These are phyloP conservation scores for Thecaphora thlaspeos DNA, from an alignment of 1,284 basidiomycete genomes.

Conservation along the genomic window DNA sequence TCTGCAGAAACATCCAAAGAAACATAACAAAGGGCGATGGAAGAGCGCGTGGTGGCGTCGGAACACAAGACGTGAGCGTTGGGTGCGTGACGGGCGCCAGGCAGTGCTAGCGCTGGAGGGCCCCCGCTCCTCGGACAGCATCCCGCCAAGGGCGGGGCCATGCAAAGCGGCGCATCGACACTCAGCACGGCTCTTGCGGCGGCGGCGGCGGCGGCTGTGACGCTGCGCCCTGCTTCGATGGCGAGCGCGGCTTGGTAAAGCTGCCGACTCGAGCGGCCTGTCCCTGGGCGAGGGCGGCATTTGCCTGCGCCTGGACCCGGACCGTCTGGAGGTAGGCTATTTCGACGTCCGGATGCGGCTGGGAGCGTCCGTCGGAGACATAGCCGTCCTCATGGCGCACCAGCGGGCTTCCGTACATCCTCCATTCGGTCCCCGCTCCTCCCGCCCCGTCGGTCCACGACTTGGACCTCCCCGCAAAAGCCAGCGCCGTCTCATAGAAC, in stretches of 20 bases:
- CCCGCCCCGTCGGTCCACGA: constrained; percentile 56
- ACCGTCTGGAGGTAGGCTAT: constrained; percentile 36
- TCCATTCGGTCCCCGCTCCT: constrained; percentile 42
- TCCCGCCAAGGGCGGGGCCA: no score
- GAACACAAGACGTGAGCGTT: no score
- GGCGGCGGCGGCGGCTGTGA: no score
- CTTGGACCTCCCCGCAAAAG: constrained; percentile 75
- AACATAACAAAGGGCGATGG: no score
- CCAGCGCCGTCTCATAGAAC: constrained; percentile 89
- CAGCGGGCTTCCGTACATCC: constrained; percentile 49
- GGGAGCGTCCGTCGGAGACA: constrained; percentile 34
- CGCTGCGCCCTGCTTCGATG: not conserved
- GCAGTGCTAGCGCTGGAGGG: no score
- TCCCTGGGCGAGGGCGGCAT: constrained; percentile 27
- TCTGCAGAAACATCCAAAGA: no score
- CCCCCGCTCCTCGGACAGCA: no score
- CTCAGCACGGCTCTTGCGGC: no score
- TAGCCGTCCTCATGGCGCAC: constrained; percentile 41
- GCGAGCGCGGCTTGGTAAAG: constrained; percentile 24
- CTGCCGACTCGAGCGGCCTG: constrained; percentile 29
- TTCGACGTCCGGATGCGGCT: constrained; percentile 41
- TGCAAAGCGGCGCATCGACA: no score
- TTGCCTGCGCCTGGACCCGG: constrained; percentile 28
- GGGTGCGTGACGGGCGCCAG: no score
- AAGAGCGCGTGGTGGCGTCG: no score